phyloP scores from a whole-genome alignment of 2,329 filamentous ascomycete species.

The Hawksworthiomyces lignivorus region DNA sequence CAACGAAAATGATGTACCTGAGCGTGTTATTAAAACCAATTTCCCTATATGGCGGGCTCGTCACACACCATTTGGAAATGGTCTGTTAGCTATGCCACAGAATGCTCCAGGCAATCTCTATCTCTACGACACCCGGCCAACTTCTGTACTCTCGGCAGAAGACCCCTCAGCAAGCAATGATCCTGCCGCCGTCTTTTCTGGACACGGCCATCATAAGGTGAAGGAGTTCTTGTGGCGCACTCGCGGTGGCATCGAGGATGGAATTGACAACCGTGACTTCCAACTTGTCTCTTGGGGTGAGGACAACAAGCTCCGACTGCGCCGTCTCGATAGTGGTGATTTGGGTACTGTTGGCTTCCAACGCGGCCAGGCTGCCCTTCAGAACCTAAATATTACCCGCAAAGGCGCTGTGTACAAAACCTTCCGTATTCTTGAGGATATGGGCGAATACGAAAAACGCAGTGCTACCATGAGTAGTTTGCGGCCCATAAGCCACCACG shows the following conservation, averaged over 20 bases:
- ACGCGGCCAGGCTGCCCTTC: conserved; percentile 57
- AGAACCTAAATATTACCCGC: conserved; percentile 66
- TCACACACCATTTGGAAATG: conserved; percentile 83
- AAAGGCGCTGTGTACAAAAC: conserved; percentile 79
- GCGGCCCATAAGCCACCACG: conserved; percentile 35
- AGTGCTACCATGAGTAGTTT: conserved; percentile 55
- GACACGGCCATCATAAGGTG: conserved; percentile 60
- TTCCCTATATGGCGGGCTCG: conserved; percentile 89
- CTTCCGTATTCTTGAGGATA: conserved; percentile 65
- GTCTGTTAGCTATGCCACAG: conserved; percentile 85
- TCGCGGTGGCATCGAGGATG: conserved; percentile 58
- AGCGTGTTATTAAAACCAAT: conserved; percentile 70
- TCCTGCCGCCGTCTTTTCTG: conserved; percentile 51
- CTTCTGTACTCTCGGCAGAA: conserved; percentile 26
- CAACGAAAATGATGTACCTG: conserved; percentile 54
- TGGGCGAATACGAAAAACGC: conserved; percentile 48
- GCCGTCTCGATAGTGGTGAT: conserved; percentile 59
- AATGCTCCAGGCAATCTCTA: conserved; percentile 78
- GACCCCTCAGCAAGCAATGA: conserved; percentile 34
- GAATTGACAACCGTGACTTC: conserved; percentile 78
- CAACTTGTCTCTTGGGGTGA: conserved; percentile 90
- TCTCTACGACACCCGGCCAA: conserved; percentile 61
- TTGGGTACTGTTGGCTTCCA: conserved; percentile 64
- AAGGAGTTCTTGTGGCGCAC: conserved; percentile 90
- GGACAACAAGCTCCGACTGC: conserved; percentile 73